These are phyloP conservation scores for Myxozyma melibiosi DNA, from an alignment of 805 yeast genomes.

Conservation along the genomic window DNA sequence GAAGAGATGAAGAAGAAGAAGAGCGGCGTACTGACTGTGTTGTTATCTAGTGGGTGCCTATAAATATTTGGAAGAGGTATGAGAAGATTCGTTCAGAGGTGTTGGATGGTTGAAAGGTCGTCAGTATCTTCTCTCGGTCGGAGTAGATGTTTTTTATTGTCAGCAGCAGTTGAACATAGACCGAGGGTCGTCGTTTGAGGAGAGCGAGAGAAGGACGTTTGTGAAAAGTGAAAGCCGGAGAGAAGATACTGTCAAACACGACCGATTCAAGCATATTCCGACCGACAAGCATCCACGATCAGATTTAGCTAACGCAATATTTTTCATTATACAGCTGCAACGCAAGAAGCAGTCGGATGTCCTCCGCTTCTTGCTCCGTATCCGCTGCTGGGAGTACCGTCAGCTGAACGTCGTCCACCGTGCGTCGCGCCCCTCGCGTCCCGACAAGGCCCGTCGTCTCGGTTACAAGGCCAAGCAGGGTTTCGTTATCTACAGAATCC, in stretches of 20 bases:
- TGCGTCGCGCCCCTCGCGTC: slow-evolving; percentile 98
- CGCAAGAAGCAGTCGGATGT: slow-evolving; percentile 99
- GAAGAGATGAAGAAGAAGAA: too few species aligned
- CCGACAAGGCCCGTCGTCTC: slow-evolving; percentile 99
- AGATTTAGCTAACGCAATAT: slow-evolving; percentile 1
- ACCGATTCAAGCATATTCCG: too few species aligned
- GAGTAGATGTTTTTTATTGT: background rate
- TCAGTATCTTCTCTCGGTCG: background rate
- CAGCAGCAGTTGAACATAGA: too few species aligned
- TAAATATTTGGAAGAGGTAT: slow-evolving; percentile 92
- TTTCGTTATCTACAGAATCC: slow-evolving; percentile 95
- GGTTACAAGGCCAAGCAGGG: slow-evolving; percentile 99
- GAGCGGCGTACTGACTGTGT: background rate
- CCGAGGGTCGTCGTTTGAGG: too few species aligned
- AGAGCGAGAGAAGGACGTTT: too few species aligned
- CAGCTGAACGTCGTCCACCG: slow-evolving; percentile 98
- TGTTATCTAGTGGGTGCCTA: slow-evolving; percentile 87
- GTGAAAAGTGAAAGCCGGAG: too few species aligned
- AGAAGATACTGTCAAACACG: too few species aligned
- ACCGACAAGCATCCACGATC: too few species aligned
- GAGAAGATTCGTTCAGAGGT: background rate
- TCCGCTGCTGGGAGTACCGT: slow-evolving; percentile 99
- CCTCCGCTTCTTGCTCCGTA: slow-evolving; percentile 96
- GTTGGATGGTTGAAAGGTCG: background rate
- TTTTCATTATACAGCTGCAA: slow-evolving; percentile 61